phyloP scores from a whole-genome alignment of 345 rosid species.

The Brassica juncea region DNA sequence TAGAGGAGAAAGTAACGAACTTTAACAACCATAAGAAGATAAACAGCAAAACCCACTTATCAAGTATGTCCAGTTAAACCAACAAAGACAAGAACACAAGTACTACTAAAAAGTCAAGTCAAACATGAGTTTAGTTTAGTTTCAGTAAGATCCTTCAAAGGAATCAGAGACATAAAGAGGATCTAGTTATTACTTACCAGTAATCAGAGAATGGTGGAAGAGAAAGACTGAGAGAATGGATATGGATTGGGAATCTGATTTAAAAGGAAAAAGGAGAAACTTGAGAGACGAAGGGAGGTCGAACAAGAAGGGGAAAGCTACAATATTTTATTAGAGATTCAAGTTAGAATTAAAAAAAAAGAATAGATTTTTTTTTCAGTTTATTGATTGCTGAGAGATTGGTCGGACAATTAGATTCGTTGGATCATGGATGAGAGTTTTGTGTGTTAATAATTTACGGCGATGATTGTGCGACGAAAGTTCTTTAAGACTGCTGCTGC shows the following conservation, averaged over 20 bases:
- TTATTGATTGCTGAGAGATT: conserved; percentile 8
- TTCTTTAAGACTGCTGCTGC: conserved; percentile 7
- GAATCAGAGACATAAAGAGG: conserved; percentile 24
- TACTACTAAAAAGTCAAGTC: conserved; percentile 13
- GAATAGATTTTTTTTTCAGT: not conserved
- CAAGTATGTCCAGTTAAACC: not conserved
- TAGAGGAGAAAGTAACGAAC: not conserved
- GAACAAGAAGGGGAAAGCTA: conserved; percentile 29
- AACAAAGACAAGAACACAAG: conserved; percentile 5
- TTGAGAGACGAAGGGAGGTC: conserved; percentile 14
- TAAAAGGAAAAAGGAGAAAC: not conserved
- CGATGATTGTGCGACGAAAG: conserved; percentile 26
- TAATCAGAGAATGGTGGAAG: not conserved
- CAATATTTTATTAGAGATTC: conserved; percentile 15
- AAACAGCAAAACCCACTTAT: not conserved
- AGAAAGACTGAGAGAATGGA: conserved; percentile 17
- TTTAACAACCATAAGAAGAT: not conserved
- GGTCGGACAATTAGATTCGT: conserved; percentile 30
- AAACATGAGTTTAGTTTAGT: not conserved
- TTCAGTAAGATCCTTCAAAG: not conserved
- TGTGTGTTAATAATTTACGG: not conserved
- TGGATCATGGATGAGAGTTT: conserved; percentile 2
- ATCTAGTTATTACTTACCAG: conserved; percentile 22
- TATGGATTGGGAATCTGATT: conserved; percentile 35
- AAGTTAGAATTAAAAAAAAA: not conserved